These are phyloP conservation scores for Colletotrichum karsti DNA, from an alignment of 2,329 filamentous ascomycete species.

Conservation along the genomic window DNA sequence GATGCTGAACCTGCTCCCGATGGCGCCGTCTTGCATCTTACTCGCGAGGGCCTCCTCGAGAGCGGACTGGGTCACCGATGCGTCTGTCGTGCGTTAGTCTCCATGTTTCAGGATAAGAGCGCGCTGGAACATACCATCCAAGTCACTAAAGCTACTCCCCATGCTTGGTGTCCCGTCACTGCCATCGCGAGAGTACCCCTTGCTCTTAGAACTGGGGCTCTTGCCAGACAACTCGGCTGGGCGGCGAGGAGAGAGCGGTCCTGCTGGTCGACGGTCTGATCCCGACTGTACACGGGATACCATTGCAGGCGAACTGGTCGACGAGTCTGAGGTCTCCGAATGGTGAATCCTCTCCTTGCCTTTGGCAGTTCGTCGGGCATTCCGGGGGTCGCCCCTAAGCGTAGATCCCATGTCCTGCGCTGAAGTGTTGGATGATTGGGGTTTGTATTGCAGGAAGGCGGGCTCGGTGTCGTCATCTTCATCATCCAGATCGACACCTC, in stretches of 20 bases:
- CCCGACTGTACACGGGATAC: constrained; percentile 38
- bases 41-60: constrained; percentile 81
- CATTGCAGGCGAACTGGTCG: constrained; percentile 60
- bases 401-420: constrained; percentile 62
- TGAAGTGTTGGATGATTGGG: constrained; percentile 41
- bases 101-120: background rate
- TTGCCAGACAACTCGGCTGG: constrained; percentile 65
- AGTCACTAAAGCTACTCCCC: constrained; percentile 87
- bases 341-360: constrained; percentile 48
- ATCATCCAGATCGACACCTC: constrained; percentile 31
- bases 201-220: constrained; percentile 59
- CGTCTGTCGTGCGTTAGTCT: constrained; percentile 58
- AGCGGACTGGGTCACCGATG: constrained; percentile 82
- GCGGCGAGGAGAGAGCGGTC: constrained; percentile 66
- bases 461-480: constrained; percentile 64
- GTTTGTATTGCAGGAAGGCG: constrained; percentile 61
- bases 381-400: constrained; percentile 53
- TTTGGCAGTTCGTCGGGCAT: constrained; percentile 38
- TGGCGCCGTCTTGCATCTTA: constrained; percentile 70
- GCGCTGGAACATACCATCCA: constrained; percentile 67
- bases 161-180: constrained; percentile 82
- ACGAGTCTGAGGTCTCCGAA: constrained; percentile 71
- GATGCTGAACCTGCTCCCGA: constrained; percentile 73
- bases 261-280: constrained; percentile 44
- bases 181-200: constrained; percentile 64